Evolutionary conservation across 495 filamentous ascomycete species (phyloP).

Genomic region (Penicillium samsonianum): DNA sequence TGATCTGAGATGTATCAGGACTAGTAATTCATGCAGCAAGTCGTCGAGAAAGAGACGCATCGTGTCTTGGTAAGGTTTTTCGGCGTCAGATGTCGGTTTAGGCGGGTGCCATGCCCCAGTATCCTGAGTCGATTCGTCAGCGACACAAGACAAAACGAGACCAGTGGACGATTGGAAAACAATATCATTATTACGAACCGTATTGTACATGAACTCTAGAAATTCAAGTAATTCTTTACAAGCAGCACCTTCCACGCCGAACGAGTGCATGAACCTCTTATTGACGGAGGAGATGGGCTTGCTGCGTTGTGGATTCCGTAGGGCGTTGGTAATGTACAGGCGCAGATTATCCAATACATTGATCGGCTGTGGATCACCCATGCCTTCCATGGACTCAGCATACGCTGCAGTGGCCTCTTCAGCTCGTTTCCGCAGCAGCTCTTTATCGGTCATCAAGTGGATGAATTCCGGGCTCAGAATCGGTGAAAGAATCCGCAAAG

Average conservation of each 20-base stretch:
- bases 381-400: slow-evolving; percentile 58
- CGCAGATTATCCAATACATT: slow-evolving; percentile 58
- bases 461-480: slow-evolving; percentile 53
- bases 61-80: slow-evolving; percentile 47
- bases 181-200: slow-evolving; percentile 30
- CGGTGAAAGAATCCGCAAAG: slow-evolving; percentile 55
- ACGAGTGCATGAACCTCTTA: slow-evolving; percentile 69
- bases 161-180: background rate
- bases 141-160: background rate
- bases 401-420: slow-evolving; percentile 55
- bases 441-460: slow-evolving; percentile 56
- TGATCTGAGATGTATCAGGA: slow-evolving; percentile 49
- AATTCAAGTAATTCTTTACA: slow-evolving; percentile 64
- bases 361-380: slow-evolving; percentile 46
- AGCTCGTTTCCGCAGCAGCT: slow-evolving; percentile 53
- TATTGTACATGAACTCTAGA: slow-evolving; percentile 56
- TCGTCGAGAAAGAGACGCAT: slow-evolving; percentile 56
- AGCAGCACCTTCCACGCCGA: slow-evolving; percentile 56
- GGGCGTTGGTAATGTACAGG: slow-evolving; percentile 62
- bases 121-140: slow-evolving; percentile 28
- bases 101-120: slow-evolving; percentile 52
- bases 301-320: slow-evolving; percentile 45
- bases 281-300: slow-evolving; percentile 66
- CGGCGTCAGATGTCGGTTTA: slow-evolving; percentile 33
- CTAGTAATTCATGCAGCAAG: slow-evolving; percentile 51